A percentile compares a stretch with the other conserved stretches of the same genome.
These are phyloP conservation scores for Echeveria elegans DNA, from an alignment of 164 flowering plant genomes.

Conservation along the genomic window DNA sequence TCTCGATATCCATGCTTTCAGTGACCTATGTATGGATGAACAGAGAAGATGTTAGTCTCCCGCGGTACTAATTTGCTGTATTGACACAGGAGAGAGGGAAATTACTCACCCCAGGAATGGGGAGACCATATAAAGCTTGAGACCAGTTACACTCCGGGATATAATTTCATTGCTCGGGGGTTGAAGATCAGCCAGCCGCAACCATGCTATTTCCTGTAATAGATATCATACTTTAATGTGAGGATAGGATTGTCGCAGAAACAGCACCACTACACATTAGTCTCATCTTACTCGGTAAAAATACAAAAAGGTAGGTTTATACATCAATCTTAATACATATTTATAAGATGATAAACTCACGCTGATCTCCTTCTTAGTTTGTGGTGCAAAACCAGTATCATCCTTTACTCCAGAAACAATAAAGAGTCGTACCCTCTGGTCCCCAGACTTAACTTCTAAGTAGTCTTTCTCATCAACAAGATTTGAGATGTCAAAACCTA, in stretches of 20 bases:
- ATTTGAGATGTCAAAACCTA: conserved; percentile 75
- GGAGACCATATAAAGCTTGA: conserved; percentile 92
- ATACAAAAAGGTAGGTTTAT: neutral
- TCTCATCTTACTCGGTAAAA: neutral
- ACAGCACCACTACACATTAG: neutral
- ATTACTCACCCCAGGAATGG: conserved; percentile 70
- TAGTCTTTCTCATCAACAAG: conserved; percentile 68
- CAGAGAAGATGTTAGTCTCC: neutral
- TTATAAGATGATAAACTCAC: conserved; percentile 31
- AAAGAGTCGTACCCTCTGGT: conserved; percentile 85
- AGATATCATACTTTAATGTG: neutral
- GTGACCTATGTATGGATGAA: conserved; percentile 40
- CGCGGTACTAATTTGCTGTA: neutral
- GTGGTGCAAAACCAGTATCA: conserved; percentile 87
- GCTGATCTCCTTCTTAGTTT: conserved; percentile 93
- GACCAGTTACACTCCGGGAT: conserved; percentile 65
- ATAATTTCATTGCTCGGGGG: conserved; percentile 59
- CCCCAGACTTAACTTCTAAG: conserved; percentile 71
- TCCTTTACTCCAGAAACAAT: conserved; percentile 82
- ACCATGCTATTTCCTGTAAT: conserved; percentile 92
- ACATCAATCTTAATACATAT: neutral
- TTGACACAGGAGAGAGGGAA: neutral
- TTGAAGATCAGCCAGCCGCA: conserved; percentile 74
- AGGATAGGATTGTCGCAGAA: neutral
- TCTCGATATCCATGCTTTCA: conserved; percentile 69